These are phyloP conservation scores for Coccomyxa subellipsoidea DNA, from an alignment of 163 green algal genomes.

Conservation along the genomic window DNA sequence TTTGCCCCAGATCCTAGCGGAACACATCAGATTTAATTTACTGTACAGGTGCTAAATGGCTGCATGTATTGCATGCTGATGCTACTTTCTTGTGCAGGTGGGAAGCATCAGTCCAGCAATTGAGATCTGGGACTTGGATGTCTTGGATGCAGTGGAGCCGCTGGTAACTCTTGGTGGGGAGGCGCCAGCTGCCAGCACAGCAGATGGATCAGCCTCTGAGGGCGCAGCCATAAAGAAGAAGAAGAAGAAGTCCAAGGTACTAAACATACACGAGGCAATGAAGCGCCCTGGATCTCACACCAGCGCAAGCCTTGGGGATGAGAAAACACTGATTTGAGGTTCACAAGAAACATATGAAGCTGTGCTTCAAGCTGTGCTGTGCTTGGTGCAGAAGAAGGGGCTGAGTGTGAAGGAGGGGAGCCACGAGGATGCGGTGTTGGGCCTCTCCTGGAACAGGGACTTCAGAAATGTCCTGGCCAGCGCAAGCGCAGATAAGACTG, in stretches of 20 bases:
- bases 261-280: too few species aligned
- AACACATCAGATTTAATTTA: too few species aligned
- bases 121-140: conserved; percentile 97
- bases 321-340: too few species aligned
- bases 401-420: conserved; percentile 62
- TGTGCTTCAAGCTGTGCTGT: not conserved
- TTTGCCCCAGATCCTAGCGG: too few species aligned
- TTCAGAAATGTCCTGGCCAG: conserved; percentile 91
- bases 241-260: conserved; percentile 44
- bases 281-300: too few species aligned
- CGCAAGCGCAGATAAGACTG: conserved; percentile 77
- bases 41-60: too few species aligned
- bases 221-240: conserved; percentile 57
- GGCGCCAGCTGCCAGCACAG: conserved; percentile 1
- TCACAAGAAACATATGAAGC: too few species aligned
- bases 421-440: conserved; percentile 86
- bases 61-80: conserved; percentile 15
- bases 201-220: not conserved
- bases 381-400: conserved; percentile 29
- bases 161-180: conserved; percentile 62
- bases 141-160: conserved; percentile 85
- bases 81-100: conserved; percentile 17
- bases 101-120: conserved; percentile 91
- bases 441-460: conserved; percentile 83
- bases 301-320: too few species aligned